phyloP scores from a whole-genome alignment of 2,329 filamentous ascomycete genomes.

The Sarocladium oryzae region DNA sequence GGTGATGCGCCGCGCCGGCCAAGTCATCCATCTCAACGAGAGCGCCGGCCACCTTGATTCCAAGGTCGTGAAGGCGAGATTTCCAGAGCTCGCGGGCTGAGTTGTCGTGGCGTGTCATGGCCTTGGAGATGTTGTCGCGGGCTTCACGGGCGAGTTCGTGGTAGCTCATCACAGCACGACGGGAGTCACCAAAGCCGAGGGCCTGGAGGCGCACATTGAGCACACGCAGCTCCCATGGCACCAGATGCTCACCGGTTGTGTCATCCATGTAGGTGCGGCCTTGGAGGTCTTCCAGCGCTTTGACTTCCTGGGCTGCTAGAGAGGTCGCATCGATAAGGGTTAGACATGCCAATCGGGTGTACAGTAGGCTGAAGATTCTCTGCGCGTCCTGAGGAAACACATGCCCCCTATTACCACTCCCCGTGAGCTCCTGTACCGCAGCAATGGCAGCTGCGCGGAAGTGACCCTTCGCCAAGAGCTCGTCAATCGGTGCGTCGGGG shows the following conservation, averaged over 20 bases:
- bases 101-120: slow-evolving; percentile 37
- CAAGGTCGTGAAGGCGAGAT: slow-evolving; percentile 65
- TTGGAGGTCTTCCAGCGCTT: slow-evolving; percentile 55
- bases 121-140: slow-evolving; percentile 49
- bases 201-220: slow-evolving; percentile 79
- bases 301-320: slow-evolving; percentile 62
- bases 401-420: slow-evolving; percentile 33
- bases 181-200: slow-evolving; percentile 76
- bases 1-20: slow-evolving; percentile 67
- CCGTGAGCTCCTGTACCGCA: slow-evolving; percentile 55
- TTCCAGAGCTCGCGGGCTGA: slow-evolving; percentile 63
- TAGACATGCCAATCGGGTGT: slow-evolving; percentile 75
- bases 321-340: slow-evolving; percentile 68
- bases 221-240: slow-evolving; percentile 82
- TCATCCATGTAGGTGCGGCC: slow-evolving; percentile 49
- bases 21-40: slow-evolving; percentile 84
- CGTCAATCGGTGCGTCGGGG: slow-evolving; percentile 57
- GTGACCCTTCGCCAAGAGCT: slow-evolving; percentile 64
- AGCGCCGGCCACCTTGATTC: slow-evolving; percentile 57
- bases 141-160: slow-evolving; percentile 83
- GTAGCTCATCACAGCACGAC: slow-evolving; percentile 81
- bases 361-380: slow-evolving; percentile 69
- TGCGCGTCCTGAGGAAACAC: slow-evolving; percentile 50
- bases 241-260: slow-evolving; percentile 53
- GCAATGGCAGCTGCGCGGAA: slow-evolving; percentile 73